Conservation (phyloP, 306 rosid genomes). For the Abrus precatorius region DNA sequence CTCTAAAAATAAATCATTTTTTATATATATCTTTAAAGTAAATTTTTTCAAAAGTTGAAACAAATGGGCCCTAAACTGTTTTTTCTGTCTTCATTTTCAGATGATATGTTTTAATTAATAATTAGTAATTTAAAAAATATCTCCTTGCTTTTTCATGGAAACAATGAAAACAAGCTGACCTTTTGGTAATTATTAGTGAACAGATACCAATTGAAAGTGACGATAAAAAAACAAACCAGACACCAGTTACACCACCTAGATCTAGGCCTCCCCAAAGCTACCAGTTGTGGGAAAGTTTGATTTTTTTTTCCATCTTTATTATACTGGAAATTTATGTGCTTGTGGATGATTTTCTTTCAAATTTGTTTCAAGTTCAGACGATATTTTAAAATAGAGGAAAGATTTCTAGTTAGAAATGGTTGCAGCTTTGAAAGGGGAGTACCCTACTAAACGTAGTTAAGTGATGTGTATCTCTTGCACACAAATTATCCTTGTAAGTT, state of each 20-base stretch:
- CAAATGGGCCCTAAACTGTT: background rate
- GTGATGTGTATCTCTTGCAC: background rate
- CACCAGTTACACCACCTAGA: background rate
- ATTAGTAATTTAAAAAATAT: background rate
- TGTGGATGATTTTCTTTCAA: background rate
- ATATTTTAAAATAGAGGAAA: constrained; percentile 15
- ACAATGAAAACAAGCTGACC: background rate
- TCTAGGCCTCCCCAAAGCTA: background rate
- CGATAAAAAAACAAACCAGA: background rate
- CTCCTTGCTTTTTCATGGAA: background rate
- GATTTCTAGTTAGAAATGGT: background rate
- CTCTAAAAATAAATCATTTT: too few species aligned
- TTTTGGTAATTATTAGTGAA: background rate
- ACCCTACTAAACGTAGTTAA: background rate
- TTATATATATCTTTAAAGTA: too few species aligned
- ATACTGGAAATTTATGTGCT: background rate
- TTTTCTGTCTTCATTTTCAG: background rate
- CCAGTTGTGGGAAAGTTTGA: background rate
- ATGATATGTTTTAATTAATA: background rate
- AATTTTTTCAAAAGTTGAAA: too few species aligned
- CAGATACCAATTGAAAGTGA: background rate
- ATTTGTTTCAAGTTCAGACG: constrained; percentile 1
- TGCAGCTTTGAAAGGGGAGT: constrained; percentile 19
- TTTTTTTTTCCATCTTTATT: background rate
- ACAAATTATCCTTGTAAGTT: background rate